A percentile compares a stretch with the other conserved stretches of the same genome.
These are phyloP conservation scores for Adenanthera pavonina DNA, from an alignment of 306 rosid species.

Conservation along the genomic window DNA sequence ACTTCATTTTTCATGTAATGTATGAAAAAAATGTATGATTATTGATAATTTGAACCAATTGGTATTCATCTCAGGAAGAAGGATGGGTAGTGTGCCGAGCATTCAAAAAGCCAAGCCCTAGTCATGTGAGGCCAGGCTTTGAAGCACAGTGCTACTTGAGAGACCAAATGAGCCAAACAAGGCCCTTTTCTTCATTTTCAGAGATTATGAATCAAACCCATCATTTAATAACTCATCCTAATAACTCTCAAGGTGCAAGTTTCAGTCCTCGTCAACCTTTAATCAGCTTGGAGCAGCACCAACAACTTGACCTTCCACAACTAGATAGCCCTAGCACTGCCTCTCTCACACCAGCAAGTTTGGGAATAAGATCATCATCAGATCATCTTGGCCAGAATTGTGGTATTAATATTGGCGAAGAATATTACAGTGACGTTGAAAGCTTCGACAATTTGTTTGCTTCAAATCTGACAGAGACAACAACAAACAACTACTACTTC, in stretches of 20 bases:
- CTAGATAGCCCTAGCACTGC: constrained; percentile 57
- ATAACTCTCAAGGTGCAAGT: constrained; percentile 40
- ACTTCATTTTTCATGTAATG: no score
- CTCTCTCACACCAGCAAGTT: neutral
- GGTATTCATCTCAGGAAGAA: constrained; percentile 72
- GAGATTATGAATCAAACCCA: constrained; percentile 36
- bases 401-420: constrained; percentile 37
- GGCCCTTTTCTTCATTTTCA: constrained; percentile 54
- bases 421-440: constrained; percentile 61
- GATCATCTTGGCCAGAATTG: constrained; percentile 10
- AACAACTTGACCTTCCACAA: constrained; percentile 58
- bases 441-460: constrained; percentile 65
- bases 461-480: constrained; percentile 45
- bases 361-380: constrained; percentile 12
- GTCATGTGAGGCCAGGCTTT: constrained; percentile 64
- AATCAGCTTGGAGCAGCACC: constrained; percentile 35
- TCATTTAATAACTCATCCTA: neutral
- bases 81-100: constrained; percentile 98
- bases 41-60: neutral
- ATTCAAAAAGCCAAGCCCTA: constrained; percentile 80
- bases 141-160: constrained; percentile 58
- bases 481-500: neutral
- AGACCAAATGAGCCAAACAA: constrained; percentile 46
- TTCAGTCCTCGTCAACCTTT: constrained; percentile 35
- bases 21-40: no score